Evolutionary conservation across 2,329 filamentous ascomycete species (phyloP), one percentile per base, ranked within the genome.

Genomic region (Knufia petricola): DNA sequence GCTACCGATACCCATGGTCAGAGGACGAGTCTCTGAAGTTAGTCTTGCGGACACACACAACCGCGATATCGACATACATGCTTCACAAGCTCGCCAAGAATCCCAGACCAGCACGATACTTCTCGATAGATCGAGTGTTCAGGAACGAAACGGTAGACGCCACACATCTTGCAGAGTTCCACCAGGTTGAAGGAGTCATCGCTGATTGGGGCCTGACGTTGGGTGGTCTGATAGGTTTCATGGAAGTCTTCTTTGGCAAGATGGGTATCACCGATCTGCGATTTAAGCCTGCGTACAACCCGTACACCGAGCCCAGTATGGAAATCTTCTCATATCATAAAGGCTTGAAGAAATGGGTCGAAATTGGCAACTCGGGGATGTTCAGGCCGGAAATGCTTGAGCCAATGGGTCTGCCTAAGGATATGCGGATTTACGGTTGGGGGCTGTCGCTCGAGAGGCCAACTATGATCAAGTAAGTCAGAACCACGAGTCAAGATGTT

Each of bases 301-400:
- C 86, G 1, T 89, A 94, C 73, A 95, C 88, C 23, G 92, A 98
- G 70, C 89, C 92, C 24, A 85, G 84, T 64, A 94, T 98, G 88
- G 92, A 98, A 69, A 94, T 98, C 58, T 98, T 96, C 71, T 87
- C 86, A 57, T 96, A 84, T 73, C 92, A 96, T 74, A 79, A 84
- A 61, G 90, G 88, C 2, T 72, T 95, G 43, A 79, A 79, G 61
- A 94, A 94, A 73, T 84, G 94, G 71, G 87, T 96, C 21, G 92
- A 96, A 72, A 96, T 96, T 64, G 92, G 92, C 52, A 96, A 98
- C 72, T 90, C 84, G 60, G 92, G 92, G 55, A 96, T 98, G 89
- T 98, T 98, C 81, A 78, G 92, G 57, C 89, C 92, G 1, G 92
- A 98, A 70, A 95, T 96, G 90, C 69, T 95, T 62, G 85, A 95